A percentile compares a stretch with the other conserved stretches of the same genome.
Evolutionary conservation across 768 basidiomycete species (phyloP).

Genomic region (Kwoniella sp.): DNA sequence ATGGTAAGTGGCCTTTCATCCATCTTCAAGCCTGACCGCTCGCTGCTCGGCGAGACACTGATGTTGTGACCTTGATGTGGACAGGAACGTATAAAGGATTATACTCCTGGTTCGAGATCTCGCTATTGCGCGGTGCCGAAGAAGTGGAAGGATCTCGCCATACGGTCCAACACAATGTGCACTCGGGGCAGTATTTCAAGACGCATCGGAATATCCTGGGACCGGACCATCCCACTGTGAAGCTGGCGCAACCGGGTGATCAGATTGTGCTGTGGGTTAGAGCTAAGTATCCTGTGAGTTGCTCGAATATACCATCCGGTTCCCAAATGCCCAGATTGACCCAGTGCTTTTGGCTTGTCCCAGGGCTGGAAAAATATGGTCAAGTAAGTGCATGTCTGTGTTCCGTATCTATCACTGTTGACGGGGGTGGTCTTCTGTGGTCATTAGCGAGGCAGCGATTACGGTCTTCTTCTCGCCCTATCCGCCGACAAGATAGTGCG

Average conservation of each 20-base stretch:
- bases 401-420: too few relatives aligned
- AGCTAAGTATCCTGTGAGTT: slow-evolving; percentile 46
- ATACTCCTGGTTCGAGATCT: slow-evolving; percentile 51
- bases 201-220: slow-evolving; percentile 28
- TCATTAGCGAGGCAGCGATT: slow-evolving; percentile 34
- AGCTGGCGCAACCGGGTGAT: slow-evolving; percentile 36
- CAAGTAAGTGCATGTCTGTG: slow-evolving; percentile 16
- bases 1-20: slow-evolving; percentile 33
- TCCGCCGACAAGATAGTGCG: slow-evolving; percentile 16
- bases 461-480: slow-evolving; percentile 35
- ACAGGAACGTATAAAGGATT: slow-evolving; percentile 47
- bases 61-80: neutral
- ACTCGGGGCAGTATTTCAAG: slow-evolving; percentile 50
- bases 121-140: slow-evolving; percentile 33
- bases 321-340: too few relatives aligned
- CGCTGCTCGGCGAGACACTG: neutral
- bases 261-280: slow-evolving; percentile 44
- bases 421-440: too few relatives aligned
- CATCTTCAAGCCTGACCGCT: neutral
- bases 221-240: slow-evolving; percentile 25
- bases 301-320: too few relatives aligned
- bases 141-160: slow-evolving; percentile 39
- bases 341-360: too few relatives aligned
- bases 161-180: slow-evolving; percentile 44
- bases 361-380: slow-evolving; percentile 44